These are phyloP conservation scores for Boletus huronensis DNA, from an alignment of 768 basidiomycete species.

Conservation along the genomic window DNA sequence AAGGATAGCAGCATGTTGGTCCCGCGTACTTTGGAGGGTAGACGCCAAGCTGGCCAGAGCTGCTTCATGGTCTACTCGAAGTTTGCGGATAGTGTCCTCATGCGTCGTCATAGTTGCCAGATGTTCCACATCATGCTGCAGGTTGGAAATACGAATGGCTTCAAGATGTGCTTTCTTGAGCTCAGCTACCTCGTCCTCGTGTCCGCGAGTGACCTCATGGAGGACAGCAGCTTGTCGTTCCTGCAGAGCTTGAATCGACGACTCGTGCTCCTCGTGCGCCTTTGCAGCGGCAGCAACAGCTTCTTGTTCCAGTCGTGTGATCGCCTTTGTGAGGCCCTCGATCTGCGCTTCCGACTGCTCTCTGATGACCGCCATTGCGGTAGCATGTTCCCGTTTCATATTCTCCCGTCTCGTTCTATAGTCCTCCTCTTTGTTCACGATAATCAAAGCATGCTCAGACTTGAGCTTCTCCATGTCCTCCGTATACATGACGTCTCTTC, in stretches of 20 bases:
- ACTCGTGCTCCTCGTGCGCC: slow-evolving; percentile 47
- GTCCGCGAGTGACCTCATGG: slow-evolving; percentile 50
- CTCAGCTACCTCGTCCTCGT: slow-evolving; percentile 51
- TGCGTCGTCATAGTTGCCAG: slow-evolving; percentile 39
- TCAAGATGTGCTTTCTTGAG: slow-evolving; percentile 48
- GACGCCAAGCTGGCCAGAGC: slow-evolving; percentile 41
- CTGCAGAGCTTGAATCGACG: slow-evolving; percentile 43
- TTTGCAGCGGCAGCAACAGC: slow-evolving; percentile 34
- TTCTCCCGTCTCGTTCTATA: slow-evolving; percentile 38
- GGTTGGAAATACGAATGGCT: slow-evolving; percentile 31
- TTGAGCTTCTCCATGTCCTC: slow-evolving; percentile 67
- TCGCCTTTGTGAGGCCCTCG: slow-evolving; percentile 58
- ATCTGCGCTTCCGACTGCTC: slow-evolving; percentile 43
- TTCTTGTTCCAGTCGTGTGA: slow-evolving; percentile 50
- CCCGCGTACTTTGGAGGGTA: slow-evolving; percentile 37
- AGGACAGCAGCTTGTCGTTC: slow-evolving; percentile 56
- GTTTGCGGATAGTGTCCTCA: slow-evolving; percentile 36
- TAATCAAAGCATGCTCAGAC: slow-evolving; percentile 53
- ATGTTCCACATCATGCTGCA: slow-evolving; percentile 37
- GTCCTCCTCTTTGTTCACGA: slow-evolving; percentile 59
- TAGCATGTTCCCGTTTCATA: slow-evolving; percentile 36
- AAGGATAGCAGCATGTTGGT: slow-evolving; percentile 33
- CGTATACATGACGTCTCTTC: slow-evolving; percentile 61
- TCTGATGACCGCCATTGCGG: slow-evolving; percentile 28
- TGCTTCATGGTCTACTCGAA: slow-evolving; percentile 48